Conservation (phyloP, 441 rosid genomes). For the Aleurites moluccanus region DNA sequence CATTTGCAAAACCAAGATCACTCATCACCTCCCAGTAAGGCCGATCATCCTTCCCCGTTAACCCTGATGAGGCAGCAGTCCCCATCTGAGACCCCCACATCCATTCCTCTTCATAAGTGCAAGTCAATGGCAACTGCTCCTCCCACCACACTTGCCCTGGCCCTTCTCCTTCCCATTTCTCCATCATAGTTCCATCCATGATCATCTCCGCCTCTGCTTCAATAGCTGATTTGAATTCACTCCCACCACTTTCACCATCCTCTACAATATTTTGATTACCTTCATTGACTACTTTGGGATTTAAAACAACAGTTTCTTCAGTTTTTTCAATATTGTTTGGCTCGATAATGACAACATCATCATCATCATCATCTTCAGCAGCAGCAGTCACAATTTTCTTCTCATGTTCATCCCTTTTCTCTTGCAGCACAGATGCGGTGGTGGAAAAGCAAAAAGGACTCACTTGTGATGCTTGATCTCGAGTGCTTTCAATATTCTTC, state of each 20-base stretch:
- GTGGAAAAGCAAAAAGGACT: not conserved
- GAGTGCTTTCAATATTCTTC: too few relatives aligned
- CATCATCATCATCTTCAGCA: too few relatives aligned
- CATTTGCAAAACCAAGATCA: not conserved
- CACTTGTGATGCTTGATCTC: not conserved
- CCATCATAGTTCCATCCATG: not conserved
- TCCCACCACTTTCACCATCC: too few relatives aligned
- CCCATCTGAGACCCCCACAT: not conserved
- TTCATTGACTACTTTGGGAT: too few relatives aligned
- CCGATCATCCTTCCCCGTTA: not conserved
- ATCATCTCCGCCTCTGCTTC: not conserved
- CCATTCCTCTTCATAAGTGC: slow-evolving; percentile 29
- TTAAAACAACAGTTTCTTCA: too few relatives aligned
- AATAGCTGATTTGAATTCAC: not conserved
- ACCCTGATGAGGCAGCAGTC: too few relatives aligned
- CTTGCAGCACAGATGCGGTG: too few relatives aligned
- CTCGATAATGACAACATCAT: too few relatives aligned
- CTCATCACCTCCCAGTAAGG: not conserved
- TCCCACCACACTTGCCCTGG: slow-evolving; percentile 9
- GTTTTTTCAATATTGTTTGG: too few relatives aligned
- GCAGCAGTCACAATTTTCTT: too few relatives aligned
- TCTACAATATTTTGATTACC: too few relatives aligned
- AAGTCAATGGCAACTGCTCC: slow-evolving; percentile 29
- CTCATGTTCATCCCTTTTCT: too few relatives aligned
- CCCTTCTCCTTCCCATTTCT: slow-evolving; percentile 4